Conservation (phyloP, 768 basidiomycete genomes). For the Lactarius akahatsu region DNA sequence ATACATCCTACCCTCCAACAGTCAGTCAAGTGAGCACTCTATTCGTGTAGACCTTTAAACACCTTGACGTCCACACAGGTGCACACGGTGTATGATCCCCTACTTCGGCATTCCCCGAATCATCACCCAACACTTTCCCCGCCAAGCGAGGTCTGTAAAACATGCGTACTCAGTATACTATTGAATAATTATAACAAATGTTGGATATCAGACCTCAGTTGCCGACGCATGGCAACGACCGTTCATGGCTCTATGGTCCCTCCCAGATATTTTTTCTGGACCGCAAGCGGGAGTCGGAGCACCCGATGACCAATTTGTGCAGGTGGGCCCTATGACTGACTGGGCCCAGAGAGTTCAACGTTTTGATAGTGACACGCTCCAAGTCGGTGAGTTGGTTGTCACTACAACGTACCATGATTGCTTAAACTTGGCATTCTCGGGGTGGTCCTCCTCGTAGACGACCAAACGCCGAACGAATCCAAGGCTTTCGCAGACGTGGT, state of each 20-base stretch:
- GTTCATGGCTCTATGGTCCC: too few species aligned
- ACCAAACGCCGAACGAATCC: neutral
- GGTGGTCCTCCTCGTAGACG: neutral
- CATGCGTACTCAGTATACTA: neutral
- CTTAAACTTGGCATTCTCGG: neutral
- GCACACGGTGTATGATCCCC: neutral
- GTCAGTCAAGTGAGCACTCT: neutral
- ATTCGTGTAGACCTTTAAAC: neutral
- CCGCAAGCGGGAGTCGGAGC: too few species aligned
- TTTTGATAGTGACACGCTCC: too few species aligned
- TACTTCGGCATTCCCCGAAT: neutral
- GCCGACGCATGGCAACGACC: neutral
- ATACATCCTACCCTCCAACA: neutral
- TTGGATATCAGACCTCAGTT: neutral
- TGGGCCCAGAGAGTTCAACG: too few species aligned
- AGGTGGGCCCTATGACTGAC: too few species aligned
- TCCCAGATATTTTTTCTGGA: too few species aligned
- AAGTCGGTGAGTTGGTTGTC: too few species aligned
- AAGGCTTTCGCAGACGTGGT: neutral
- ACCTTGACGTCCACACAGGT: neutral
- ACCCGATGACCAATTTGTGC: too few species aligned
- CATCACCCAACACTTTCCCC: neutral
- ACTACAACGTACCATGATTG: too few species aligned
- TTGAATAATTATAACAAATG: neutral
- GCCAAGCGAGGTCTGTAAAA: neutral